A percentile compares a stretch with the other conserved stretches of the same genome.
Evolutionary conservation across 2,329 filamentous ascomycete genomes (phyloP).

Genomic region (Monilinia fructicola): DNA sequence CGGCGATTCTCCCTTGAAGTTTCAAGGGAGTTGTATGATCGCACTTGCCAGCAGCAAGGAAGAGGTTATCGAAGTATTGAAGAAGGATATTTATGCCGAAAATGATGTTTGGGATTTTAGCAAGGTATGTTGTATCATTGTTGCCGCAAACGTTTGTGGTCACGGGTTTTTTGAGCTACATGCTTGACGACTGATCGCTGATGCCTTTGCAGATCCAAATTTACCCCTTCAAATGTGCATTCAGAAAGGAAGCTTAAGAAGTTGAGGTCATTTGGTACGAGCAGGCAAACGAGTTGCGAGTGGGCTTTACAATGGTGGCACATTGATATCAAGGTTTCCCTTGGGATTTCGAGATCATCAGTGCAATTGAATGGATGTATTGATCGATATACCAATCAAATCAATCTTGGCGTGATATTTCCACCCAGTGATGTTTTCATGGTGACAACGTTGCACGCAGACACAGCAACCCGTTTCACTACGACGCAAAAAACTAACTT

Average conservation of each 20-base stretch:
- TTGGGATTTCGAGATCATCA: not conserved
- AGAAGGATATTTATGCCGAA: conserved; percentile 69
- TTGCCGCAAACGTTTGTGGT: not conserved
- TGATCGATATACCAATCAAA: not conserved
- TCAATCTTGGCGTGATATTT: not conserved
- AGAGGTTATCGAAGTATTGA: conserved; percentile 65
- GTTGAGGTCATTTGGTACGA: not conserved
- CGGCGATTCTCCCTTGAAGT: conserved; percentile 59
- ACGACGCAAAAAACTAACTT: not conserved
- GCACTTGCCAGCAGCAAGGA: conserved; percentile 63
- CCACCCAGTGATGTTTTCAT: not conserved
- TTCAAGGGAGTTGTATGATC: conserved; percentile 63
- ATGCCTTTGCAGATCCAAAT: conserved; percentile 46
- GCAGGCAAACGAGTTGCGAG: not conserved
- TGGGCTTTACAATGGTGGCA: not conserved
- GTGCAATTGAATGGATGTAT: not conserved
- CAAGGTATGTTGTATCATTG: conserved; percentile 48
- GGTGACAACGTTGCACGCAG: not conserved
- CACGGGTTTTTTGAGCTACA: not conserved
- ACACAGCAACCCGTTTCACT: not conserved
- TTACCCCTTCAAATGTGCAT: conserved; percentile 50
- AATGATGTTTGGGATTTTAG: conserved; percentile 79
- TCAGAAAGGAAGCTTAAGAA: conserved; percentile 37
- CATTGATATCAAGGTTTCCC: not conserved
- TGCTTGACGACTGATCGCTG: conserved; percentile 6